Base-by-base conservation (phyloP, 139 green algal species). In the Protoeuglena noctilucae region DNA sequence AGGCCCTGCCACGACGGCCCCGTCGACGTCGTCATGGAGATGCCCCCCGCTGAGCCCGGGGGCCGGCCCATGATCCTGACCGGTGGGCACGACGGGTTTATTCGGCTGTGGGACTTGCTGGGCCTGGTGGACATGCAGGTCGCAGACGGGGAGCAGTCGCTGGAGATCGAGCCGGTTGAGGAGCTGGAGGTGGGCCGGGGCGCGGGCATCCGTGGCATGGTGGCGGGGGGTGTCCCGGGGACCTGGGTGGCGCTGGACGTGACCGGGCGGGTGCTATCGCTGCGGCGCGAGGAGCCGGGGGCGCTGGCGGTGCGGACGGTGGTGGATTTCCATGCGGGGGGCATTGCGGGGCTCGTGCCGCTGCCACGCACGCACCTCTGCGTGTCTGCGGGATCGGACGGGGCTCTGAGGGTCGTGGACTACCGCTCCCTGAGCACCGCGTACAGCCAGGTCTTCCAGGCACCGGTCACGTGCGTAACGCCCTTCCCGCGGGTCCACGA, bases 1-100 rank as follows among this genome's bases (percentile, higher is more conserved):
- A 40, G 48, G 57, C 66, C 68, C 18, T 93, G 82, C 56, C 82
- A 93, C 53, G 57, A 75, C 28, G 82, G 78, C 2, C 30, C 66
- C 18, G 60, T 88, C 14, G 63, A 84, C 28, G 68, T 77, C n/a
- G 52, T 87, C 46, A 30, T 73, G 43, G 69, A 76, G 7, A n/a
- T n/a, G n/a, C n/a, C n/a, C n/a, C n/a, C n/a, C n/a, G n/a, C n/a
- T n/a, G 72, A 84, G 51, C 51, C 52, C 3, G 48, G 49, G 9
- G 55, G 63, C 3, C 67, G 69, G 29, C 28, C 57, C 7, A 22
- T 22, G 24, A 60, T 93, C 4, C 21, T 85, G 28, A 81, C 70
- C 19, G 78, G 70, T 5, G 82, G 77, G 0, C 61, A 47, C 18
- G 82, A 93, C 49, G 82, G 80, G 40, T 78, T 71, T 56, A 61